A percentile compares a stretch with the other conserved stretches of the same genome.
These are phyloP conservation scores for Lanmaoa pseudosensibilis DNA, from an alignment of 768 basidiomycete species.

Conservation along the genomic window DNA sequence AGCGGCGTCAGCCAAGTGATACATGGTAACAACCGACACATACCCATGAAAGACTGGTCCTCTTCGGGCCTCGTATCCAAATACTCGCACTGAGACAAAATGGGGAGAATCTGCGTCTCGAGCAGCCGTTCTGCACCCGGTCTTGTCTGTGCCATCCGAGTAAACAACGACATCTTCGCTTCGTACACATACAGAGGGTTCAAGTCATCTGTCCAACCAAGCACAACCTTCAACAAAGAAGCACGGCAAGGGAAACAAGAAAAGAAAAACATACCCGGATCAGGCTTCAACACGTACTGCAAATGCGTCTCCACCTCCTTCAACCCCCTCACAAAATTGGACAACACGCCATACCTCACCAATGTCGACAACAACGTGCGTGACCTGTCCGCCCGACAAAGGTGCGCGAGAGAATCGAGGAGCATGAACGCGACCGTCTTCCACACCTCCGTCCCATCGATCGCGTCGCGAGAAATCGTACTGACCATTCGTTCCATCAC, in stretches of 20 bases:
- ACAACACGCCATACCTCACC: constrained; percentile 71
- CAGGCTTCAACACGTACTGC: constrained; percentile 77
- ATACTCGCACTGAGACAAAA: constrained; percentile 83
- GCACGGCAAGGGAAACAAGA: background rate
- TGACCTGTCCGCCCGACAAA: constrained; percentile 71
- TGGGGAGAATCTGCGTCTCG: constrained; percentile 71
- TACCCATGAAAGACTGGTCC: constrained; percentile 81
- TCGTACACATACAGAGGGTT: constrained; percentile 94
- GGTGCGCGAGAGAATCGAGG: constrained; percentile 74
- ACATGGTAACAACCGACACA: constrained; percentile 9
- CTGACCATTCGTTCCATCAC: constrained; percentile 71
- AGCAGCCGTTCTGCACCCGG: constrained; percentile 83
- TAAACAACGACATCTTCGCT: constrained; percentile 87
- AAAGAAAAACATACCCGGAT: constrained; percentile 66
- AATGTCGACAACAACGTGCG: constrained; percentile 58
- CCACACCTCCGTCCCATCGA: constrained; percentile 96
- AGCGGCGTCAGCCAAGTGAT: background rate
- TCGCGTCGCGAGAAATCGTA: constrained; percentile 83
- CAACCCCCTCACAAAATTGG: constrained; percentile 78
- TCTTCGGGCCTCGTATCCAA: constrained; percentile 82
- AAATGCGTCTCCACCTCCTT: constrained; percentile 80
- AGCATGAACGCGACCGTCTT: constrained; percentile 93
- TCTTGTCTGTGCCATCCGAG: constrained; percentile 79
- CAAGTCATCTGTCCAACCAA: constrained; percentile 66
- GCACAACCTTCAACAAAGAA: background rate